Evolutionary conservation across 352 stramenopile species (phyloP).

Genomic region (Pythium pectinolyticum): DNA sequence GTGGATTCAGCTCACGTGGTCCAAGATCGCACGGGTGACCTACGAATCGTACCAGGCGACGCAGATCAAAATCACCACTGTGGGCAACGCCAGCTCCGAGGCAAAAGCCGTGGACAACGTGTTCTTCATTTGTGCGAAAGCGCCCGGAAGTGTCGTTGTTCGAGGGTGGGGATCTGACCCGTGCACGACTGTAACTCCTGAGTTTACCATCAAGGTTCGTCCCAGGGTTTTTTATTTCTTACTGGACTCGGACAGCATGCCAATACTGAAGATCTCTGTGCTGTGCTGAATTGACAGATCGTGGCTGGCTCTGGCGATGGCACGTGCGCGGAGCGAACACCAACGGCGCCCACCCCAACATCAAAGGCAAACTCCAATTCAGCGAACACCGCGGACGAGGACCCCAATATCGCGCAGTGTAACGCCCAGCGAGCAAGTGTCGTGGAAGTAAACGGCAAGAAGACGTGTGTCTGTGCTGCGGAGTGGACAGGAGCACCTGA

Average conservation of each 20-base stretch:
- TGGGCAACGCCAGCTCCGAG: conserved; percentile 34
- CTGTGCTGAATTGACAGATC: no score
- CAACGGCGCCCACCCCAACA: conserved; percentile 19
- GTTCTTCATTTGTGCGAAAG: conserved; percentile 44
- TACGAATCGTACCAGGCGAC: conserved; percentile 35
- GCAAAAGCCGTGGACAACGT: conserved; percentile 24
- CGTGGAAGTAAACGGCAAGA: conserved; percentile 25
- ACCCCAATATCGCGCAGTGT: conserved; percentile 24
- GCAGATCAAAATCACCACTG: conserved; percentile 42
- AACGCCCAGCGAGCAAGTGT: conserved; percentile 39
- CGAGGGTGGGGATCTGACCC: conserved; percentile 43
- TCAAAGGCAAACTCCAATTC: conserved; percentile 1
- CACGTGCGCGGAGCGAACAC: conserved; percentile 23
- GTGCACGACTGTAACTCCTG: conserved; percentile 26
- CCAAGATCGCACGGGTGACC: conserved; percentile 37
- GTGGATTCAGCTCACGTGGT: conserved; percentile 39
- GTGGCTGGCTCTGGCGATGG: conserved; percentile 10
- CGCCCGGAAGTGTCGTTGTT: conserved; percentile 28
- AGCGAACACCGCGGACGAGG: conserved; percentile 5
- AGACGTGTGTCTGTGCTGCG: conserved; percentile 40
- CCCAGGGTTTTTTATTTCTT: no score
- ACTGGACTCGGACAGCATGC: no score
- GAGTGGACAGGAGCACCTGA: conserved; percentile 46
- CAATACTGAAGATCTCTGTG: no score
- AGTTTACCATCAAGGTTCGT: conserved; percentile 21